Evolutionary conservation across 2,329 filamentous ascomycete species (phyloP), one percentile per base, ranked within the genome.

Genomic region (Penicillium decumbens): DNA sequence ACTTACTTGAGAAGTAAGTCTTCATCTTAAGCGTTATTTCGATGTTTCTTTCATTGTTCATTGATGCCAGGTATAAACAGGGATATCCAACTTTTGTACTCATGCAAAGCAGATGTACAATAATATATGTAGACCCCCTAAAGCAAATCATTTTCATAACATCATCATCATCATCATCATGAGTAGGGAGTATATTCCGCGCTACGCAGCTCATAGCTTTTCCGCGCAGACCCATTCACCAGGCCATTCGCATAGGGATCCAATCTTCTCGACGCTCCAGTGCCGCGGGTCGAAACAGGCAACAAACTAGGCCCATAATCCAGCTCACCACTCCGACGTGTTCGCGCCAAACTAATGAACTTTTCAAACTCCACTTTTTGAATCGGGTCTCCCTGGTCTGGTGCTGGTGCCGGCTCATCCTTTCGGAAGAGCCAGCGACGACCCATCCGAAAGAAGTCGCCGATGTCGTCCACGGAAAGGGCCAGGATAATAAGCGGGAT

Each of bases 401-500:
- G 20, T 35, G 25, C 25, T 2, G 44, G 39, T 15, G 33, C 30
- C 10, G 35, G 18, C 43, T 54, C 38, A 3, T 44, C 32, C 15
- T 57, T 53, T 1, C 35, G 50, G 9, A 54, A 58, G 13, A 62
- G 38, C 65, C 65, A 67, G 24, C 58, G 54, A 6, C 58, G 61
- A 5, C 61, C 49, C 7, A 57, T 52, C 18, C 61, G 64, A 41
- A 61, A 65, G 20, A 58, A 63, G 41, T 66, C 56, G 3, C 68
- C 64, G 15, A 73, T 67, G 41, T 72, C 71, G 42, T 78, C 76
- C 12, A 77, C 64, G 1, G 67, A 67, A 2, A 79, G 65, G 0
- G 76, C 76, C 13, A 78, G 62, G 13, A 71, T 59, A 28, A 79
- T 71, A 40, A 79, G 64, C 0, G 76, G 76, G 20, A 80, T 75